Evolutionary conservation across 192 early-diverging fungal genomes (phyloP).

Genomic region (Chytriomyces hyalinus): DNA sequence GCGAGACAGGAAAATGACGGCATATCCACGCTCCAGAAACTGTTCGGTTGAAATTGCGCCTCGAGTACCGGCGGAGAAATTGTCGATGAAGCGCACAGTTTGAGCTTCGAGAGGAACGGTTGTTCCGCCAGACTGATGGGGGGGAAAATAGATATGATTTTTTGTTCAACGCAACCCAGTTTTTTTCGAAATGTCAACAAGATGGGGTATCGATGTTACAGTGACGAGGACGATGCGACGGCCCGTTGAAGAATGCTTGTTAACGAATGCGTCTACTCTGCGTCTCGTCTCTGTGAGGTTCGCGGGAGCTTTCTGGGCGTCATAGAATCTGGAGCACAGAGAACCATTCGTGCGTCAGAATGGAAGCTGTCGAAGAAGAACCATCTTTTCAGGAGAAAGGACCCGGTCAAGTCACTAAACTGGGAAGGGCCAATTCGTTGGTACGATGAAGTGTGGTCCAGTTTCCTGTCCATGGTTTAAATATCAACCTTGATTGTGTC

Average conservation of each 20-base stretch:
- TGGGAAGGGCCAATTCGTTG: neutral
- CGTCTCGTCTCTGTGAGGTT: constrained; percentile 6
- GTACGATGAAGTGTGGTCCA: neutral
- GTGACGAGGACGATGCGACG: constrained; percentile 36
- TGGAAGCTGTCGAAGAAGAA: neutral
- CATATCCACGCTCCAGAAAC: constrained; percentile 86
- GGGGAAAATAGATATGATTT: neutral
- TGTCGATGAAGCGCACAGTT: constrained; percentile 99
- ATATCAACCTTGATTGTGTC: neutral
- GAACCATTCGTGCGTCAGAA: neutral
- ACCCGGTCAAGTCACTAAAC: neutral
- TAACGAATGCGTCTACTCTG: constrained; percentile 26
- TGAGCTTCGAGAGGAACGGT: constrained; percentile 94
- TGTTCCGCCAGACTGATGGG: constrained; percentile 79
- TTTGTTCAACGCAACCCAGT: neutral
- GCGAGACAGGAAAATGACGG: constrained; percentile 94
- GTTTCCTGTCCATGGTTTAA: neutral
- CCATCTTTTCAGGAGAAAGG: neutral
- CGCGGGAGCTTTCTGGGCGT: constrained; percentile 10
- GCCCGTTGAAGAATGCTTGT: constrained; percentile 13
- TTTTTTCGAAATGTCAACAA: neutral
- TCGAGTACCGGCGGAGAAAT: constrained; percentile 95
- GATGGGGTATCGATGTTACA: neutral
- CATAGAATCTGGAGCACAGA: constrained; percentile 21
- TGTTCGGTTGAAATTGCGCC: constrained; percentile 95